phyloP scores from a whole-genome alignment of 2,329 filamentous ascomycete species.

The Gyromitra esculenta region DNA sequence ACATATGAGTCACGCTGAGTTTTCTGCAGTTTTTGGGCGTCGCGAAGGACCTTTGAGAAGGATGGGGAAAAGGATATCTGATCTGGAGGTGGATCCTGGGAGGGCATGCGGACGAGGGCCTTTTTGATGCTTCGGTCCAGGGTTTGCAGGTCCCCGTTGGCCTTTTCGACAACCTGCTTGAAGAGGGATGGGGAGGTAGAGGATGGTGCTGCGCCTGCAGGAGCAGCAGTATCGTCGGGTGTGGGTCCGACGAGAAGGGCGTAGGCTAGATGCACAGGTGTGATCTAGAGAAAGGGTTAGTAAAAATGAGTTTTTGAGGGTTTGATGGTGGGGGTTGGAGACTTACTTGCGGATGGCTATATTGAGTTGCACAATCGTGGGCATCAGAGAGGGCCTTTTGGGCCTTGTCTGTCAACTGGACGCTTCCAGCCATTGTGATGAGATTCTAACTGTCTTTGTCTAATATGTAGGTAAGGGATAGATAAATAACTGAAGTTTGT shows the following conservation, averaged over 20 bases:
- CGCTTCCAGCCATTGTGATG: conserved; percentile 29
- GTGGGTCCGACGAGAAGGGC: conserved; percentile 80
- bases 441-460: neutral
- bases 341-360: conserved; percentile 80
- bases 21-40: conserved; percentile 89
- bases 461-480: neutral
- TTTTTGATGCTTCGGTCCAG: conserved; percentile 93
- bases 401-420: conserved; percentile 83
- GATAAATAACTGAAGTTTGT: neutral
- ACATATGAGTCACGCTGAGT: conserved; percentile 97
- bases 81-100: conserved; percentile 94
- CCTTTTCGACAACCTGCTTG: conserved; percentile 91
- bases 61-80: conserved; percentile 81
- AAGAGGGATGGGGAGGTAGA: conserved; percentile 76
- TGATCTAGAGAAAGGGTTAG: conserved; percentile 61
- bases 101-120: conserved; percentile 85
- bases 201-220: conserved; percentile 68
- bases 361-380: conserved; percentile 86
- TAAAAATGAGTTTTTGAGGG: neutral
- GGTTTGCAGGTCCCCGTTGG: conserved; percentile 88
- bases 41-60: conserved; percentile 82
- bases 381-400: conserved; percentile 90
- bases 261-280: conserved; percentile 88
- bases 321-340: neutral
- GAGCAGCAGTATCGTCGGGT: conserved; percentile 76